A percentile compares a stretch with the other conserved stretches of the same genome.
These are phyloP conservation scores for Mycosphaerella arachidis DNA, from an alignment of 2,329 filamentous ascomycete genomes.

Conservation along the genomic window DNA sequence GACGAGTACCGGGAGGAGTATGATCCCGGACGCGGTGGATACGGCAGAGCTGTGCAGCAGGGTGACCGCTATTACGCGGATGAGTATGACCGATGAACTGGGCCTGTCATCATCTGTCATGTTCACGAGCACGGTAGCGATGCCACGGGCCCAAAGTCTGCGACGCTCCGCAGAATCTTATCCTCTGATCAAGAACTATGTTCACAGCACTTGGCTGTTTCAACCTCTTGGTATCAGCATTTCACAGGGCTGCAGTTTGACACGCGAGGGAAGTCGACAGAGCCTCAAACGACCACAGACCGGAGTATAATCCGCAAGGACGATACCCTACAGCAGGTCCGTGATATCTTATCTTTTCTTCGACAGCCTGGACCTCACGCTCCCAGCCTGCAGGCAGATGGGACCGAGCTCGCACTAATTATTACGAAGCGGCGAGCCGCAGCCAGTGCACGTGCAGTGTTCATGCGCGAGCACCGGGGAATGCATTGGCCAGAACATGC, in stretches of 20 bases:
- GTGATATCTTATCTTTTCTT: not conserved
- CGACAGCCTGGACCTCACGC: not conserved
- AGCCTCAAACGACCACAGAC: not conserved
- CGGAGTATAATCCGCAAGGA: not conserved
- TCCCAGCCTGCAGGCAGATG: not conserved
- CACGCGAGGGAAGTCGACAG: not conserved
- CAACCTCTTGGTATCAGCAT: not conserved
- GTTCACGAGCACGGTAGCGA: not conserved
- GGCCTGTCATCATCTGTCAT: not conserved
- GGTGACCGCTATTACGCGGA: conserved; percentile 34
- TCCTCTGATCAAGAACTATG: not conserved
- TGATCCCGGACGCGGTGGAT: conserved; percentile 87
- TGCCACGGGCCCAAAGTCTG: not conserved
- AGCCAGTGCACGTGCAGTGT: not conserved
- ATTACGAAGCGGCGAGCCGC: not conserved
- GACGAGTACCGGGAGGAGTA: conserved; percentile 98
- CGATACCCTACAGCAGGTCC: not conserved
- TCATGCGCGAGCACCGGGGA: not conserved
- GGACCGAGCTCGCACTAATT: not conserved
- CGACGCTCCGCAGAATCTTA: not conserved
- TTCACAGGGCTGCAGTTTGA: not conserved
- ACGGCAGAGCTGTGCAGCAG: conserved; percentile 71
- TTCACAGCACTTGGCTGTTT: not conserved
- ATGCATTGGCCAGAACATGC: not conserved
- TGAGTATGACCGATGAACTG: conserved; percentile 17